Conservation (phyloP, 164 flowering plant genomes). For the Kalanchoe fedtschenkoi region DNA sequence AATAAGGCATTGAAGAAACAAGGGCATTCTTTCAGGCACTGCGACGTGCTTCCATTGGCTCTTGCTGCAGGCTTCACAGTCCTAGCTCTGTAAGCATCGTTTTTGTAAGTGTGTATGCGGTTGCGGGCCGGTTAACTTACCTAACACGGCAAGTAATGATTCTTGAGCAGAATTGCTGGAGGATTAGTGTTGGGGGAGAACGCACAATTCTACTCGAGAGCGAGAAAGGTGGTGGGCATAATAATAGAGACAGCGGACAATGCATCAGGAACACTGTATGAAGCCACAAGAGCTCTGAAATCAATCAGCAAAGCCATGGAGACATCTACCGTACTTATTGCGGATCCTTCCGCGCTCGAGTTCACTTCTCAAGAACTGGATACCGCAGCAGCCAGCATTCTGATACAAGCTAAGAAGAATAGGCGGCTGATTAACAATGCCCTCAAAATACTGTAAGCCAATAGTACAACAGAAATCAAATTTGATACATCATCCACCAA, state of each 20-base stretch:
- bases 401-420: slow-evolving; percentile 48
- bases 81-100: slow-evolving; percentile 54
- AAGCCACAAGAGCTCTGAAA: slow-evolving; percentile 63
- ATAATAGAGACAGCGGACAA: slow-evolving; percentile 58
- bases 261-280: slow-evolving; percentile 53
- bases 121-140: background rate
- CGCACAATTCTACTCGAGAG: slow-evolving; percentile 50
- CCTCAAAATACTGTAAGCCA: slow-evolving; percentile 45
- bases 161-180: slow-evolving; percentile 38
- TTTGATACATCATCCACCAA: too few relatives aligned
- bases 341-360: slow-evolving; percentile 31
- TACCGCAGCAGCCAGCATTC: slow-evolving; percentile 39
- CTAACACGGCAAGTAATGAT: background rate
- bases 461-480: slow-evolving; percentile 7
- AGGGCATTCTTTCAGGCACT: slow-evolving; percentile 22
- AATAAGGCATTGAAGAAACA: slow-evolving; percentile 22
- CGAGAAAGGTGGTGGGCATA: slow-evolving; percentile 41
- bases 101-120: too few relatives aligned
- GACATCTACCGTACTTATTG: slow-evolving; percentile 10
- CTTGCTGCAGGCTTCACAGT: slow-evolving; percentile 35
- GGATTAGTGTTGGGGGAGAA: slow-evolving; percentile 74
- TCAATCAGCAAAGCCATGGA: slow-evolving; percentile 28
- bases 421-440: slow-evolving; percentile 42
- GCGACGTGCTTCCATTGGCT: slow-evolving; percentile 33
- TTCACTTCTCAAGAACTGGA: slow-evolving; percentile 46